Percentiles rank a stretch among this genome's conserved stretches.
phyloP scores from a whole-genome alignment of 2,329 filamentous ascomycete genomes.

The Sarocladiaceae sp. region DNA sequence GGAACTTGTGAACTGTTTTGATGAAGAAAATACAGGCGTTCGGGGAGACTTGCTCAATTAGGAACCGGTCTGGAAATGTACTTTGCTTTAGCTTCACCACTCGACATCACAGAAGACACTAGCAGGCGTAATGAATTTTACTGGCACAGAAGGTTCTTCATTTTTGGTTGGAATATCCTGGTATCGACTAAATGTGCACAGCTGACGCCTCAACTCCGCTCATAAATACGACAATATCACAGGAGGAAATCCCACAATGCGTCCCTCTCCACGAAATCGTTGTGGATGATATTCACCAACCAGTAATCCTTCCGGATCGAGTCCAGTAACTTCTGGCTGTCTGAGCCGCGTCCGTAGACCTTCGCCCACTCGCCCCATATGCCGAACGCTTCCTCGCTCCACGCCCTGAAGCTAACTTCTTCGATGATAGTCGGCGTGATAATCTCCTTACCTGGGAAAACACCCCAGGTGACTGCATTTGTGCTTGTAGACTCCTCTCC shows the following conservation, averaged over 20 bases:
- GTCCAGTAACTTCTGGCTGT: constrained; percentile 68
- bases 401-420: constrained; percentile 87
- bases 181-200: neutral
- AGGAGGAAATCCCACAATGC: constrained; percentile 68
- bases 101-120: no score
- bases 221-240: constrained; percentile 20
- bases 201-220: neutral
- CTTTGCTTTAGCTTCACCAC: neutral
- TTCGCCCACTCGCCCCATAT: constrained; percentile 94
- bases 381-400: constrained; percentile 92
- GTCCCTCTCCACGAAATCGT: constrained; percentile 67
- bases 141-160: neutral
- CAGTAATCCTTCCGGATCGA: constrained; percentile 66
- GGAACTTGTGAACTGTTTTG: no score
- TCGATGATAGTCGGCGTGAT: constrained; percentile 96
- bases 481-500: constrained; percentile 47
- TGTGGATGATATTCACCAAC: constrained; percentile 88
- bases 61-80: neutral
- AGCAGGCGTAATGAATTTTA: neutral
- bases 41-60: neutral
- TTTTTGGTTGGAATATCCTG: neutral
- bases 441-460: constrained; percentile 93
- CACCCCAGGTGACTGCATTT: constrained; percentile 96
- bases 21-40: constrained; percentile 1
- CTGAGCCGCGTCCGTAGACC: constrained; percentile 73